Conservation (phyloP, 2,329 filamentous ascomycete genomes). For the Colletotrichum tabaci region DNA sequence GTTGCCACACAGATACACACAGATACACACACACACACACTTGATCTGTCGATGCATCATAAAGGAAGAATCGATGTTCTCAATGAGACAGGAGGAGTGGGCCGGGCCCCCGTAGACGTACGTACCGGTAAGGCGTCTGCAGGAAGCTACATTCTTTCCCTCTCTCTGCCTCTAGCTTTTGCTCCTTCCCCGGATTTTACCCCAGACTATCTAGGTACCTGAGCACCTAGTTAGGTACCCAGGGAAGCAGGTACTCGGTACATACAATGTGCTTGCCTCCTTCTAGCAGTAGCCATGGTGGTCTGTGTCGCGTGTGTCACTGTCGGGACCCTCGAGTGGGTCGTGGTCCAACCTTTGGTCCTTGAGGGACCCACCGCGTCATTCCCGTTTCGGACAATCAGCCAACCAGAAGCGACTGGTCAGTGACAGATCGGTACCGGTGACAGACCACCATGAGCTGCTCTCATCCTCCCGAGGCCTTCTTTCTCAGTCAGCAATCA, state of each 20-base stretch:
- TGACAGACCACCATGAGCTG: conserved; percentile 17
- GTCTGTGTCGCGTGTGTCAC: not conserved
- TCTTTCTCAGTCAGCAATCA: no score
- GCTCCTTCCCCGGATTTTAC: conserved; percentile 42
- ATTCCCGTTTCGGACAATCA: conserved; percentile 37
- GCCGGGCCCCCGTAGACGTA: not conserved
- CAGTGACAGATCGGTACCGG: conserved; percentile 10
- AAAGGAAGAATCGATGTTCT: not conserved
- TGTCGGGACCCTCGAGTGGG: not conserved
- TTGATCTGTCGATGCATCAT: not conserved
- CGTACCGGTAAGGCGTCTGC: not conserved
- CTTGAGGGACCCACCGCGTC: not conserved
- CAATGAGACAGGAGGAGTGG: conserved; percentile 21
- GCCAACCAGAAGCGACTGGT: conserved; percentile 12
- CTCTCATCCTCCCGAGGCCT: not conserved
- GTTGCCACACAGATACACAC: conserved; percentile 4
- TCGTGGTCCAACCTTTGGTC: not conserved
- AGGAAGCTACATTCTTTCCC: not conserved
- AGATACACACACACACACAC: not conserved
- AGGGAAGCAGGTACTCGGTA: not conserved
- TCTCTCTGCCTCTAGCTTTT: not conserved
- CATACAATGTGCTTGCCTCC: not conserved
- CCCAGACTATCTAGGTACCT: conserved; percentile 23
- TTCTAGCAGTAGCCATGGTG: not conserved
- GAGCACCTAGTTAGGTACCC: no score